phyloP scores from a whole-genome alignment of 2,329 filamentous ascomycete species.

The Aspergillus spinulosporus region DNA sequence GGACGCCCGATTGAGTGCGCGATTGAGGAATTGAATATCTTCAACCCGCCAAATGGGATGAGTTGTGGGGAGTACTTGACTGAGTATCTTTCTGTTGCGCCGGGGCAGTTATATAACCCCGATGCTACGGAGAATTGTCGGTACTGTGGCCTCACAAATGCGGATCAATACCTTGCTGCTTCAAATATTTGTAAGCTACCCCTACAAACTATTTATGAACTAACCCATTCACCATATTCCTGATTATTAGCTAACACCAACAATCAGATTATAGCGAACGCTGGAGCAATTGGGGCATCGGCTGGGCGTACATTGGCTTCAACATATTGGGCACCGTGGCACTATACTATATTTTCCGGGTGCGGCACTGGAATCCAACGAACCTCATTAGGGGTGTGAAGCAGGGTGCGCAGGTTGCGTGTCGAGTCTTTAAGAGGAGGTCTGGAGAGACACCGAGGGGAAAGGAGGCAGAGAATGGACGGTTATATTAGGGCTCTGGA shows the following conservation, averaged over 20 bases:
- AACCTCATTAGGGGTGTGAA: slow-evolving; percentile 27
- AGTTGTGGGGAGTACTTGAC: slow-evolving; percentile 63
- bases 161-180: slow-evolving; percentile 43
- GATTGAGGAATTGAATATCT: slow-evolving; percentile 66
- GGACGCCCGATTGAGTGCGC: slow-evolving; percentile 67
- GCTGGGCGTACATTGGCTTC: slow-evolving; percentile 61
- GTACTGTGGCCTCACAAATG: slow-evolving; percentile 45
- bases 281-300: slow-evolving; percentile 69
- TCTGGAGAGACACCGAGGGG: slow-evolving; percentile 33
- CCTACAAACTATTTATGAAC: background rate
- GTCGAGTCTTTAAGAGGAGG: slow-evolving; percentile 34
- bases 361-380: slow-evolving; percentile 45
- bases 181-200: slow-evolving; percentile 46
- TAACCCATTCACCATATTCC: background rate
- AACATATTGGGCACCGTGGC: slow-evolving; percentile 58
- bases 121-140: slow-evolving; percentile 54
- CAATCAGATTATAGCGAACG: slow-evolving; percentile 53
- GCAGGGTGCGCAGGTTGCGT: slow-evolving; percentile 25
- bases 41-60: slow-evolving; percentile 60
- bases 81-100: slow-evolving; percentile 49
- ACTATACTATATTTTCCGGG: slow-evolving; percentile 54
- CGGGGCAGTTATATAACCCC: slow-evolving; percentile 58
- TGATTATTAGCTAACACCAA: background rate
- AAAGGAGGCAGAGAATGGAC: slow-evolving; percentile 34
- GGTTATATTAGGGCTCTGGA: slow-evolving; percentile 18